A percentile compares a stretch with the other conserved stretches of the same genome.
Conservation (phyloP, 306 rosid genomes). For the Comarum palustre region DNA sequence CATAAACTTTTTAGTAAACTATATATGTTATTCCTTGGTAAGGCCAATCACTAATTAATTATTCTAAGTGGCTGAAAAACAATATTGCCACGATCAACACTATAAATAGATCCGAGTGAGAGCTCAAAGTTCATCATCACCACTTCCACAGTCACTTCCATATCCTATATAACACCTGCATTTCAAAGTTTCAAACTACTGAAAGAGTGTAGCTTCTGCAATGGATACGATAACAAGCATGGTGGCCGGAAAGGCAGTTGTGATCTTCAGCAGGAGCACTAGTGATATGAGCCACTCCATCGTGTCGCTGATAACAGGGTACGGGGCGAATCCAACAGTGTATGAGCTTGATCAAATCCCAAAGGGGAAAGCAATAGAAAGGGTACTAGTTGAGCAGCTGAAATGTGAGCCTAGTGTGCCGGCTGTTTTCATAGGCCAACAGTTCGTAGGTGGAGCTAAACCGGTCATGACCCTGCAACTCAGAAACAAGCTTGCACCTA, state of each 20-base stretch:
- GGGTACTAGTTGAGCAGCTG: conserved; percentile 35
- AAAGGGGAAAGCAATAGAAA: conserved; percentile 50
- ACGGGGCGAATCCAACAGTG: conserved; percentile 47
- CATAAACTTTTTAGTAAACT: background rate
- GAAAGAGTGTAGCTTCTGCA: background rate
- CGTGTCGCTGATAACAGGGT: conserved; percentile 44
- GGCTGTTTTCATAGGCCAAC: conserved; percentile 65
- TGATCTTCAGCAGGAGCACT: conserved; percentile 64
- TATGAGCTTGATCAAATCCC: conserved; percentile 53
- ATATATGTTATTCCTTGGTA: conserved; percentile 8
- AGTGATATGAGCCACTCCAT: conserved; percentile 51
- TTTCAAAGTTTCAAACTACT: background rate
- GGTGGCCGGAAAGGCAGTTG: conserved; percentile 63
- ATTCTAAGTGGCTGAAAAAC: background rate
- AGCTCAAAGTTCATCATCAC: conserved; percentile 29
- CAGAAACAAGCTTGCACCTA: conserved; percentile 48
- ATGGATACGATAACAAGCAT: conserved; percentile 55
- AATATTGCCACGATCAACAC: background rate
- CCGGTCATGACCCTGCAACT: conserved; percentile 54
- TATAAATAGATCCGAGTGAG: conserved; percentile 40
- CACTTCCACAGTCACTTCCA: conserved; percentile 12
- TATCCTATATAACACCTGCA: background rate
- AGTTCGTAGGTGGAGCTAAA: conserved; percentile 60
- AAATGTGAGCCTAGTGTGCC: conserved; percentile 64
- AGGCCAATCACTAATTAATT: background rate